These are phyloP conservation scores for Rubroshorea leprosula DNA, from an alignment of 345 rosid genomes.

Conservation along the genomic window DNA sequence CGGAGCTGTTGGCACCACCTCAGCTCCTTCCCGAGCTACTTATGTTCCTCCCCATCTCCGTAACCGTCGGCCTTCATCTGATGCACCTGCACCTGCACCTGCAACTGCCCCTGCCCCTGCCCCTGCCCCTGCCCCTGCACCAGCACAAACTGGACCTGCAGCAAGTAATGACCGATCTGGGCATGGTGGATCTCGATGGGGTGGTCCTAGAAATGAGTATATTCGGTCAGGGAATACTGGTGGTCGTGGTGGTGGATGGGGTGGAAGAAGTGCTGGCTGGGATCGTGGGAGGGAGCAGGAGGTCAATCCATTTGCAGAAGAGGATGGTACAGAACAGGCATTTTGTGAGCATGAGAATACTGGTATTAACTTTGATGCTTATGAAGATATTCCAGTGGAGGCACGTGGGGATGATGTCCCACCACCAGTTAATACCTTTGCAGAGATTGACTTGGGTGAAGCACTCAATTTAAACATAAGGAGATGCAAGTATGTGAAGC, in stretches of 20 bases:
- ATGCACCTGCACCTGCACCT: conserved; percentile 36
- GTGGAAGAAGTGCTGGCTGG: conserved; percentile 69
- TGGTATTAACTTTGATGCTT: conserved; percentile 90
- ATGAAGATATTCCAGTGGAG: conserved; percentile 96
- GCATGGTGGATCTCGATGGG: conserved; percentile 55
- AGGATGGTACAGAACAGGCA: conserved; percentile 37
- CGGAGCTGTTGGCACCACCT: conserved; percentile 26
- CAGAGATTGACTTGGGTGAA: conserved; percentile 90
- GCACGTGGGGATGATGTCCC: conserved; percentile 98
- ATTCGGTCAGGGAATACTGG: conserved; percentile 27
- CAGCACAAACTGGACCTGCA: conserved; percentile 38
- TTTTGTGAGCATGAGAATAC: conserved; percentile 60
- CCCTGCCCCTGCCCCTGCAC: too few relatives aligned
- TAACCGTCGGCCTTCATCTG: conserved; percentile 48
- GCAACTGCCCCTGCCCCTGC: conserved; percentile 39
- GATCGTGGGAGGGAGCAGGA: conserved; percentile 72
- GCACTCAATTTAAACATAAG: conserved; percentile 73
- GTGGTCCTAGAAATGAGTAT: conserved; percentile 39
- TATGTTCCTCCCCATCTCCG: conserved; percentile 93
- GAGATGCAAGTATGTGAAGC: conserved; percentile 95
- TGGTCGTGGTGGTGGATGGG: conserved; percentile 54
- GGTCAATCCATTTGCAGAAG: conserved; percentile 90
- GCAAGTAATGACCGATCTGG: conserved; percentile 40
- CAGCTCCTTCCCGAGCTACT: conserved; percentile 38
- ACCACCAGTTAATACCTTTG: conserved; percentile 80